Conservation (phyloP, 2,329 filamentous ascomycete genomes). For the Malbranchea zuffiana region DNA sequence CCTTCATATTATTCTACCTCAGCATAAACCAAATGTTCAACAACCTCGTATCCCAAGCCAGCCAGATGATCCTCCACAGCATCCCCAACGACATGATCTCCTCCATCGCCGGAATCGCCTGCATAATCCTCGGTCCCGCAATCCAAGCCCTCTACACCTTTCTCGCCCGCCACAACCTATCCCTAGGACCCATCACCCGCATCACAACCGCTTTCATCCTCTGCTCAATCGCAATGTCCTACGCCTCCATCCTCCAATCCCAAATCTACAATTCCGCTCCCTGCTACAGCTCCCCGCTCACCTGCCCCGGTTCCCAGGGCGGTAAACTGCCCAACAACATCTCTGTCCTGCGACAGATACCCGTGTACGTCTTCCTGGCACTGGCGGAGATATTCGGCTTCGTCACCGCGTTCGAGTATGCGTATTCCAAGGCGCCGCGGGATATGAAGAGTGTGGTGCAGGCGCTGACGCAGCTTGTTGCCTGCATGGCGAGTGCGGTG, state of each 20-base stretch:
- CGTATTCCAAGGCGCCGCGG: conserved; percentile 56
- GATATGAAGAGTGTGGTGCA: conserved; percentile 17
- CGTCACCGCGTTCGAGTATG: conserved; percentile 54
- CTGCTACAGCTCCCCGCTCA: conserved; percentile 7
- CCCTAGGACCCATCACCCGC: conserved; percentile 47
- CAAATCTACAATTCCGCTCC: conserved; percentile 39
- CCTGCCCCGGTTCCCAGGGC: conserved; percentile 2
- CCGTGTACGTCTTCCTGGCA: conserved; percentile 18
- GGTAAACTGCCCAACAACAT: conserved; percentile 10
- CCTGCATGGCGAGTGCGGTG: conserved; percentile 10
- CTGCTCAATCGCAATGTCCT: conserved; percentile 43
- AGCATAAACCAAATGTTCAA: conserved; percentile 29
- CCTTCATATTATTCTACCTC: conserved; percentile 29
- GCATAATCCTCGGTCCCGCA: conserved; percentile 47
- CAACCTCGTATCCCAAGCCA: conserved; percentile 36
- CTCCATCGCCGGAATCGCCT: conserved; percentile 49
- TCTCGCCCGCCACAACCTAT: conserved; percentile 41
- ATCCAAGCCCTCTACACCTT: conserved; percentile 44
- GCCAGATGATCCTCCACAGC: conserved; percentile 45
- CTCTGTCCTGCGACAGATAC: conserved; percentile 6
- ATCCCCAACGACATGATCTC: conserved; percentile 51
- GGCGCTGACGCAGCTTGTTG: conserved; percentile 18
- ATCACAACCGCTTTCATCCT: conserved; percentile 48
- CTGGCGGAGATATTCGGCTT: conserved; percentile 24
- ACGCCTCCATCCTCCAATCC: conserved; percentile 47